Conservation (phyloP, 2,329 filamentous ascomycete genomes). For the Sporothrix sp. region DNA sequence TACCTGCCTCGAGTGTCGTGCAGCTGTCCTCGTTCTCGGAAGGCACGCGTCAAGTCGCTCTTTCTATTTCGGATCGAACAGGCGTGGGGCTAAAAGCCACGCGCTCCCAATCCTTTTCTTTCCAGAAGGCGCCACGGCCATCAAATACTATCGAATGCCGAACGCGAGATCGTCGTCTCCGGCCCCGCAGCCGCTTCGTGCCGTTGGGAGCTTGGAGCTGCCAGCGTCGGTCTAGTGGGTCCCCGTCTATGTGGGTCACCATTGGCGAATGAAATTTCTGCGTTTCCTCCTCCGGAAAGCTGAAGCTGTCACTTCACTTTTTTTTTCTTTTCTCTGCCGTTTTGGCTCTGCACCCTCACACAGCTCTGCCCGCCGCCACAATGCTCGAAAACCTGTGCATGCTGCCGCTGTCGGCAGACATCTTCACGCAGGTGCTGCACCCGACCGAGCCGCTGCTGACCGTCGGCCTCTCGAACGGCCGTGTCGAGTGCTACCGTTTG, state of each 20-base stretch:
- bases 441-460: constrained; percentile 75
- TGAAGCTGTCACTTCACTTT: neutral
- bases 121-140: too few species aligned
- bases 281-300: neutral
- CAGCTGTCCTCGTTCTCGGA: neutral
- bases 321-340: neutral
- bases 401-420: constrained; percentile 71
- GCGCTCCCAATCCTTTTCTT: too few species aligned
- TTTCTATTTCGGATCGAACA: too few species aligned
- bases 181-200: too few species aligned
- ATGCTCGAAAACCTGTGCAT: constrained; percentile 94
- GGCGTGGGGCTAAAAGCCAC: too few species aligned
- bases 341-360: neutral
- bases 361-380: constrained; percentile 8
- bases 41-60: neutral
- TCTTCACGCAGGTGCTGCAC: constrained; percentile 84
- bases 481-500: constrained; percentile 75
- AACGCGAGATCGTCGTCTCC: too few species aligned
- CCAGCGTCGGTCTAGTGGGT: neutral
- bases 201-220: neutral
- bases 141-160: too few species aligned
- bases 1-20: too few species aligned
- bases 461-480: constrained; percentile 74
- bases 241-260: neutral
- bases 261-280: constrained; percentile 9